Evolutionary conservation across 106 monocot species (phyloP).

Genomic region (Dendrobium huoshanense): DNA sequence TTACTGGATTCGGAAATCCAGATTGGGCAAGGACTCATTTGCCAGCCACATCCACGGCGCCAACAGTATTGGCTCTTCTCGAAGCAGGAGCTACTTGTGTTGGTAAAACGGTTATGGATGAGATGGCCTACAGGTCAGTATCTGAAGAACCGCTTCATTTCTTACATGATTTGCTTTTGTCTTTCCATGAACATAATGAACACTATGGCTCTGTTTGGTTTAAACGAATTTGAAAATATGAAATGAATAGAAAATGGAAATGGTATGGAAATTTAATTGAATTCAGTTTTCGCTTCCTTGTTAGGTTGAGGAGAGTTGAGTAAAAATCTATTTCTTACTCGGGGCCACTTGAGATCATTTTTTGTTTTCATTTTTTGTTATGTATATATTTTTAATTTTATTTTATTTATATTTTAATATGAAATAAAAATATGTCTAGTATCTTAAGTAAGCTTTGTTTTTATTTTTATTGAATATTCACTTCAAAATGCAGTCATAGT

Average conservation of each 20-base stretch:
- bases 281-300: not conserved
- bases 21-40: conserved; percentile 85
- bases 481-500: too few species aligned
- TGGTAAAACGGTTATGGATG: conserved; percentile 97
- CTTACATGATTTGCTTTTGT: not conserved
- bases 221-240: not conserved
- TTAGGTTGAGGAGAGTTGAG: too few species aligned
- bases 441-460: too few species aligned
- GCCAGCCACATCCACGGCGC: conserved; percentile 57
- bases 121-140: conserved; percentile 87
- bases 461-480: too few species aligned
- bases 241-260: not conserved
- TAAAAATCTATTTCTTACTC: too few species aligned
- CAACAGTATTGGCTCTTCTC: conserved; percentile 48
- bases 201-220: not conserved
- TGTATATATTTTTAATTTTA: too few species aligned
- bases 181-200: not conserved
- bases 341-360: too few species aligned
- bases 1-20: conserved; percentile 86
- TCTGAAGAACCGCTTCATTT: conserved; percentile 1
- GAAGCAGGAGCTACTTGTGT: conserved; percentile 69
- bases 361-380: too few species aligned
- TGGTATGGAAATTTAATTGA: not conserved
- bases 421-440: too few species aligned
- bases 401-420: too few species aligned